phyloP scores from a whole-genome alignment of 1,284 basidiomycete genomes.

The Earliella scabrosa region DNA sequence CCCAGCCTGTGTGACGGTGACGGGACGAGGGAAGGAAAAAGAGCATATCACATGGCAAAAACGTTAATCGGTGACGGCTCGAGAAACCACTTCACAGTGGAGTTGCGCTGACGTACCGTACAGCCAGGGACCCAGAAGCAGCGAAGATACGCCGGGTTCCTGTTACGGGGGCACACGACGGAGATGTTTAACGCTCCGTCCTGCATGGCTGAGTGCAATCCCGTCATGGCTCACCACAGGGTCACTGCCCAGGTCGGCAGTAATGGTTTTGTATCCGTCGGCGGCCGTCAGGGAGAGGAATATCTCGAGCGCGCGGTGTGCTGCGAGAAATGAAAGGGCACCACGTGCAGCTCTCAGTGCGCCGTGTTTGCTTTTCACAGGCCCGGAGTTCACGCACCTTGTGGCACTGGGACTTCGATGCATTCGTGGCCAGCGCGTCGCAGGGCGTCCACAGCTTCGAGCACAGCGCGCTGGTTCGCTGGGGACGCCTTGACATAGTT shows the following conservation, averaged over 20 bases:
- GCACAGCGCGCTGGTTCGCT: constrained; percentile 77
- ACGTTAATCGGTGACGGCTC: constrained; percentile 25
- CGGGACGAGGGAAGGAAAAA: not conserved
- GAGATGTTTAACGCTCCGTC: not conserved
- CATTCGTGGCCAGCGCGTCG: constrained; percentile 77
- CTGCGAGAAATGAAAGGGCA: constrained; percentile 36
- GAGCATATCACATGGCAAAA: constrained; percentile 55
- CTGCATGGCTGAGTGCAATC: not conserved
- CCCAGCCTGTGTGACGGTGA: constrained; percentile 42
- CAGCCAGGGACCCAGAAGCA: constrained; percentile 20
- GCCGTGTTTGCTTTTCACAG: not conserved
- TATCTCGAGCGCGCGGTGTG: constrained; percentile 53
- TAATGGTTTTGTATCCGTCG: constrained; percentile 78
- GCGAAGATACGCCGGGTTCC: constrained; percentile 22
- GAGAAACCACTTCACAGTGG: too few relatives aligned
- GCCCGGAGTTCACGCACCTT: constrained; percentile 42
- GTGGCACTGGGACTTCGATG: constrained; percentile 61
- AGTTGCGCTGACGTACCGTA: constrained; percentile 20
- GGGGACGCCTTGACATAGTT: constrained; percentile 74
- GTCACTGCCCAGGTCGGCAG: constrained; percentile 72
- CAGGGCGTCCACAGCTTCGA: constrained; percentile 76
- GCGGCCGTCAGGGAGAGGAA: constrained; percentile 76
- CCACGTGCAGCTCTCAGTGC: not conserved
- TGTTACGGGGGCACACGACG: not conserved
- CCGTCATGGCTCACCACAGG: constrained; percentile 49